These are phyloP conservation scores for Mucor plumbeus DNA, from an alignment of 371 early-diverging fungal species.

Conservation along the genomic window DNA sequence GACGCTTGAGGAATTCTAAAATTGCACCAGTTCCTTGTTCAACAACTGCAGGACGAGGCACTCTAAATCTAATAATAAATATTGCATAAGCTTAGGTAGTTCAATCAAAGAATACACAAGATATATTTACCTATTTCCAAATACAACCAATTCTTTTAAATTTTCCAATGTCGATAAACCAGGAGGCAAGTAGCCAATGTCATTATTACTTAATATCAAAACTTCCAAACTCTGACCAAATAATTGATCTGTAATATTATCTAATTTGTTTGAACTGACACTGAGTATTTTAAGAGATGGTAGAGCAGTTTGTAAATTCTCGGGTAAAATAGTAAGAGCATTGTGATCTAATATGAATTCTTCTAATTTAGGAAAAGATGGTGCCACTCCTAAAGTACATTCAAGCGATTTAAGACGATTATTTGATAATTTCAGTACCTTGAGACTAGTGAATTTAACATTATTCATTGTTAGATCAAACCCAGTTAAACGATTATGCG, in stretches of 20 bases:
- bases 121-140: conserved; percentile 58
- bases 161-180: conserved; percentile 54
- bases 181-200: conserved; percentile 64
- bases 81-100: not conserved
- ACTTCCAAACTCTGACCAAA: conserved; percentile 50
- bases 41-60: conserved; percentile 66
- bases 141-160: conserved; percentile 57
- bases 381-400: not conserved
- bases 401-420: conserved; percentile 52
- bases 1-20: conserved; percentile 59
- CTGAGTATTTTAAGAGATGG: conserved; percentile 56
- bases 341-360: conserved; percentile 55
- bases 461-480: conserved; percentile 42
- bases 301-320: conserved; percentile 40
- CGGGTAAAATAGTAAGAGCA: conserved; percentile 48
- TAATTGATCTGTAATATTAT: conserved; percentile 47
- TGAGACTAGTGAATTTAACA: conserved; percentile 45
- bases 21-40: conserved; percentile 67
- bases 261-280: conserved; percentile 57
- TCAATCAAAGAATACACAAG: not conserved
- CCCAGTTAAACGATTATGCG: conserved; percentile 54
- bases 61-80: conserved; percentile 52
- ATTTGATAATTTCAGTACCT: conserved; percentile 56
- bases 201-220: conserved; percentile 66
- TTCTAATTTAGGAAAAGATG: conserved; percentile 50